Base-by-base conservation (phyloP, 495 filamentous ascomycete genomes). In the Penicillium crystallinum region DNA sequence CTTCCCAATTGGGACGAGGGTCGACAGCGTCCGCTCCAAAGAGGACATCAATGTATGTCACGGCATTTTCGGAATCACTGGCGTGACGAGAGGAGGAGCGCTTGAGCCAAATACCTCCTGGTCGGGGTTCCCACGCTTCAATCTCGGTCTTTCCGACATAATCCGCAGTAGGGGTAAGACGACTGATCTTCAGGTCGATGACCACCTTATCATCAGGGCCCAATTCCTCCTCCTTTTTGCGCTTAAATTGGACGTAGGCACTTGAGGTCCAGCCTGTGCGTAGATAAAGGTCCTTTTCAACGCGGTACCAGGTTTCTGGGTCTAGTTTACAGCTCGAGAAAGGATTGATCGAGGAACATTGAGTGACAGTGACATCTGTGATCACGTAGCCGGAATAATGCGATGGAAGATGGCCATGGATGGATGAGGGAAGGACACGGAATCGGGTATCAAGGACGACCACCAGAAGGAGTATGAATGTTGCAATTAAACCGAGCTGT, bases 11-110 rank as follows among this genome's bases (percentile, higher is more conserved):
- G 6, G 80, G 74, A 35, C 93, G 81, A 10, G 89, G 90, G 62
- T 98, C 93, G 6, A 91, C 89, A 6, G 91, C 93, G 69, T 97
- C 93, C 3, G 90, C 84, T 21, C 93, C 93, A 64, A 96, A 98
- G 2, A 98, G 75, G 1, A 97, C 83, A 69, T 98, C 93, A 7
- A 97, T 77, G 4, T 82, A 86, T 4, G 91, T 97, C 35, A 98
- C 77, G 6, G 85, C 85, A 36, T 77, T 78, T 34, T 84, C 80
- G 4, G 86, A 90, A 58, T 95, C 90, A 57, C 85, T 89, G 21
- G 86, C 87, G 59, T 90, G 82, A 27, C 81, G 77, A 54, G 88
- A 89, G 1, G 82, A 74, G 12, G 86, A 87, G 47, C 90, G 76
- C 71, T 90, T 90, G 47, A 98, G 67, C 93, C 93, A 98, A 34